Conservation (phyloP, 306 rosid genomes). For the Cicer bijugum region DNA sequence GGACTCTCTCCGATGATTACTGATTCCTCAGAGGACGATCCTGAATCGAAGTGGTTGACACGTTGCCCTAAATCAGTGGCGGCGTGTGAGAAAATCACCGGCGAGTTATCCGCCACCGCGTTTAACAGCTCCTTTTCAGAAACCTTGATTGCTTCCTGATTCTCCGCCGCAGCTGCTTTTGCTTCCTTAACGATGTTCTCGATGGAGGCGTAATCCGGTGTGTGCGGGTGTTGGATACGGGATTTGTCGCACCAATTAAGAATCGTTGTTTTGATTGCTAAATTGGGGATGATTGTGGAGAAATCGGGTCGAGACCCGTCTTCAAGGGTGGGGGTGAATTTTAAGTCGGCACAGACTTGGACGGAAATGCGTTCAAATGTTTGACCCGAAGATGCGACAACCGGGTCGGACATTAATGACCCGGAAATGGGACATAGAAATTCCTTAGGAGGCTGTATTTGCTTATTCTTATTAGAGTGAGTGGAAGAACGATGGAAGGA, state of each 20-base stretch:
- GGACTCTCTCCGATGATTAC: conserved; percentile 55
- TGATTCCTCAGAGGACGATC: conserved; percentile 63
- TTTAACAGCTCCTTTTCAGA: conserved; percentile 73
- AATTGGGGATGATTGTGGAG: conserved; percentile 66
- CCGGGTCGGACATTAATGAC: conserved; percentile 85
- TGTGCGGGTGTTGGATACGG: conserved; percentile 45
- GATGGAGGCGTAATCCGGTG: conserved; percentile 63
- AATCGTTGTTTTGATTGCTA: conserved; percentile 65
- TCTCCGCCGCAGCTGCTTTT: conserved; percentile 39
- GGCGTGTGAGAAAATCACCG: conserved; percentile 73
- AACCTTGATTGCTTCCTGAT: conserved; percentile 49
- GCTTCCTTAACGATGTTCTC: conserved; percentile 46
- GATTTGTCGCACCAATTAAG: conserved; percentile 66
- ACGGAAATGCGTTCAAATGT: conserved; percentile 81
- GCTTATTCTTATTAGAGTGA: conserved; percentile 47
- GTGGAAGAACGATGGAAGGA: conserved; percentile 66
- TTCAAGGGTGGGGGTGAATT: conserved; percentile 55
- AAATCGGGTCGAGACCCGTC: conserved; percentile 82
- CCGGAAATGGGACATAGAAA: conserved; percentile 73
- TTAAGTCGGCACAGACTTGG: conserved; percentile 61
- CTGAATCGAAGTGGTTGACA: conserved; percentile 54
- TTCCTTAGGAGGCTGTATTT: conserved; percentile 59
- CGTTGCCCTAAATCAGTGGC: conserved; percentile 80
- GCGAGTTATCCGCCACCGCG: conserved; percentile 72
- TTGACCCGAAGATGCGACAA: conserved; percentile 84